Evolutionary conservation across 176 grass and related monocot genomes (phyloP).

Genomic region (Oryza brachyantha): DNA sequence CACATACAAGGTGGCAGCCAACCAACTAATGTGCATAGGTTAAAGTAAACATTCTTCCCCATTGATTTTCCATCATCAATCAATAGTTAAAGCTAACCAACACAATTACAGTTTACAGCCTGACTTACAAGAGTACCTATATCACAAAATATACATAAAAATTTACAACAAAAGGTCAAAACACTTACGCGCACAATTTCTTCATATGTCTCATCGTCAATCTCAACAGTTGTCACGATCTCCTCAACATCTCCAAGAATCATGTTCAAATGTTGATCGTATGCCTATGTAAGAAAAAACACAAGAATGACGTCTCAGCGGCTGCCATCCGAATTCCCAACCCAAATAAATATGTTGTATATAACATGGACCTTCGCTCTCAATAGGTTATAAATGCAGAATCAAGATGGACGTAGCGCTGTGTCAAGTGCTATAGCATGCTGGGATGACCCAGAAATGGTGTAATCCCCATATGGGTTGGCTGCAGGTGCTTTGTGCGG

Average conservation of each 20-base stretch:
- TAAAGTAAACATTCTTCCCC: neutral
- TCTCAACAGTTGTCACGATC: slow-evolving; percentile 87
- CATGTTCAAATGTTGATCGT: slow-evolving; percentile 99
- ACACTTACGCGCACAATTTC: slow-evolving; percentile 88
- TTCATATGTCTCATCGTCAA: slow-evolving; percentile 99
- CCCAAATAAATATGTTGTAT: neutral
- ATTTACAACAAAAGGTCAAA: neutral
- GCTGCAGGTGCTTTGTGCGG: no score
- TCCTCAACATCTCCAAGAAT: slow-evolving; percentile 99
- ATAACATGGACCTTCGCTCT: neutral
- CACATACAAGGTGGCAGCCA: neutral
- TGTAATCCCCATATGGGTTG: no score
- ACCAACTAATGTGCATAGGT: neutral
- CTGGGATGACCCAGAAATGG: no score
- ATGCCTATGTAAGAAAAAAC: slow-evolving; percentile 61
- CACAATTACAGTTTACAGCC: neutral
- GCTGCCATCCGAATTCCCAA: neutral
- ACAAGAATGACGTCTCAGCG: neutral
- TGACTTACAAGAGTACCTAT: neutral
- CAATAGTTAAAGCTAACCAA: neutral
- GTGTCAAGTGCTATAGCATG: no score
- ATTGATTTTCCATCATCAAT: neutral
- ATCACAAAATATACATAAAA: neutral
- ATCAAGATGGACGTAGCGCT: no score
- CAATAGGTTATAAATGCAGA: neutral